A percentile compares a stretch with the other conserved stretches of the same genome.
These are phyloP conservation scores for Pelargonium australe DNA, from an alignment of 441 rosid species.

Conservation along the genomic window DNA sequence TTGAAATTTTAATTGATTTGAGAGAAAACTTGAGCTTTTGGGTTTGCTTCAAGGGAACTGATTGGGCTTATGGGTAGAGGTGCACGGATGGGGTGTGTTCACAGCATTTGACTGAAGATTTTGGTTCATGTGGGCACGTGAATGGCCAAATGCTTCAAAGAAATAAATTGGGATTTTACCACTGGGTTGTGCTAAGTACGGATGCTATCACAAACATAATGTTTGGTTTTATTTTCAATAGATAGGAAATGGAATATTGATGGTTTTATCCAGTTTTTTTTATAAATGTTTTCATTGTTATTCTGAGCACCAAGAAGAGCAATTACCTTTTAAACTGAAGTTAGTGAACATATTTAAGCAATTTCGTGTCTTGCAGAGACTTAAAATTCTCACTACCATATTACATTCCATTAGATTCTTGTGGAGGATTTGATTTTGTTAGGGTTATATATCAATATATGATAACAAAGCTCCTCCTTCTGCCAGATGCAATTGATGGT, in stretches of 20 bases:
- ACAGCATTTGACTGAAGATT: slow-evolving; percentile 56
- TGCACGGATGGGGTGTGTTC: slow-evolving; percentile 23
- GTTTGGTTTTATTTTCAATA: slow-evolving; percentile 11
- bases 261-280: neutral
- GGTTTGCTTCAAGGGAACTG: neutral
- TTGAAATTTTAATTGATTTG: neutral
- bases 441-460: slow-evolving; percentile 12
- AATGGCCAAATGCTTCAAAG: slow-evolving; percentile 41
- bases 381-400: neutral
- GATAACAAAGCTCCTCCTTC: slow-evolving; percentile 65
- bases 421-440: too few species aligned
- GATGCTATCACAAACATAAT: slow-evolving; percentile 13
- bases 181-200: slow-evolving; percentile 60
- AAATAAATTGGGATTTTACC: slow-evolving; percentile 25
- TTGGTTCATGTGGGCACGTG: slow-evolving; percentile 97
- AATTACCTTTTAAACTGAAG: too few species aligned
- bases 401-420: neutral
- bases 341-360: neutral
- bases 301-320: neutral
- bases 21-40: neutral
- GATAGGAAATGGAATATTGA: neutral
- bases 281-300: neutral
- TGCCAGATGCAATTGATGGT: slow-evolving; percentile 93
- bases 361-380: neutral
- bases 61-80: neutral